Evolutionary conservation across 257 asterid species (phyloP).

Genomic region (Plantago ovata): DNA sequence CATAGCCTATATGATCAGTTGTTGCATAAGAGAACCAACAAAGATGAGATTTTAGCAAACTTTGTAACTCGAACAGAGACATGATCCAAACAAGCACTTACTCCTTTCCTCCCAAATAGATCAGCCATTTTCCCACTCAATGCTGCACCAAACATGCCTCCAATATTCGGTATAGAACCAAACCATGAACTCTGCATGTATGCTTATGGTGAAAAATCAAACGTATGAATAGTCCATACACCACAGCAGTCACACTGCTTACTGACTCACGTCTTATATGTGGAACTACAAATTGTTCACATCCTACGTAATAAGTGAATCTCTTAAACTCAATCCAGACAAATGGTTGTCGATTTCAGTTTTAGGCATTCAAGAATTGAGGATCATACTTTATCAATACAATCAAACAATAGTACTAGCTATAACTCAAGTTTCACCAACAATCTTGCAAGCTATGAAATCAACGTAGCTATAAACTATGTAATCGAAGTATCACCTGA

Average conservation of each 20-base stretch:
- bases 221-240: background rate
- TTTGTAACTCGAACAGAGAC: slow-evolving; percentile 2
- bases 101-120: slow-evolving; percentile 72
- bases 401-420: too few species aligned
- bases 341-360: too few species aligned
- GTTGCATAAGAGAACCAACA: slow-evolving; percentile 13
- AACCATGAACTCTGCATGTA: slow-evolving; percentile 70
- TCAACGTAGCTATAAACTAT: background rate
- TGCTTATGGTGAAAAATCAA: background rate
- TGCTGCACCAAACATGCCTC: slow-evolving; percentile 88
- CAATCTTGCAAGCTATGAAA: too few species aligned
- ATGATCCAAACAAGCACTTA: slow-evolving; percentile 30
- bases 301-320: too few species aligned
- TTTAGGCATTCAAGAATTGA: too few species aligned
- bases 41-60: background rate
- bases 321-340: too few species aligned
- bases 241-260: background rate
- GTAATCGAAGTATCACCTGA: slow-evolving; percentile 38
- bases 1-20: slow-evolving; percentile 62
- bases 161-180: slow-evolving; percentile 80
- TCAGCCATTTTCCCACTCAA: slow-evolving; percentile 86
- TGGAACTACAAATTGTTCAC: too few species aligned
- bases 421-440: too few species aligned
- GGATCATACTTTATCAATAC: too few species aligned
- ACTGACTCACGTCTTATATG: too few species aligned